Evolutionary conservation across 768 basidiomycete species (phyloP), one percentile per base, ranked within the genome.

Genomic region (Russula griseocarnosa): DNA sequence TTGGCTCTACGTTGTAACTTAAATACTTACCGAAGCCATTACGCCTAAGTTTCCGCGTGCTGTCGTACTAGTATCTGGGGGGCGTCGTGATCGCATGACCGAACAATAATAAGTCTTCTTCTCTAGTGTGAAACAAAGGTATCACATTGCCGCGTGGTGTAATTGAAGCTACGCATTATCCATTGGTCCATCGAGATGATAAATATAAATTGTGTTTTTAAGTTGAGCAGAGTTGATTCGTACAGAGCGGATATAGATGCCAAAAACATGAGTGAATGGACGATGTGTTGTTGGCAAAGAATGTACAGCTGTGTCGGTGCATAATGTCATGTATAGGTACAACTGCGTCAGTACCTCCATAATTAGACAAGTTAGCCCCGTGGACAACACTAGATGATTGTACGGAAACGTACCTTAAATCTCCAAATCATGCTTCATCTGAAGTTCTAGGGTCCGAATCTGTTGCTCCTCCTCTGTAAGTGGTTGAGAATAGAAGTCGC

Each of bases 381-480:
- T 1, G n/a, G 32, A 53, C 32, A 34, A 6, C 18, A 28, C 24
- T 20, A 13, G 14, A 16, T 18, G 24, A 14, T 18, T 24, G 22
- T 20, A 36, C 8, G 54, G 49, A 11, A 11, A 22, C 60, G 47
- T 20, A 51, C 51, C 50, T 61, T 50, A 67, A 13, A 67, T 52
- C 28, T 64, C 63, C 20, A 67, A 60, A 50, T 65, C 53, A 13
- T 65, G 57, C 49, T 54, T 65, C 63, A 67, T 46, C 63, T 67
- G 57, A 16, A 55, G 66, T 38, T 67, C 66, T 8, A 65, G 53
- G 14, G 62, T 40, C 47, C 58, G 57, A 6, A 59, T 59, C 42
- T 52, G 66, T 38, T 58, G 55, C 18, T 58, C 61, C 30, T 63
- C 62, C 11, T 53, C 46, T 3, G 61, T 44, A 24, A 62, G 58